Base-by-base conservation (phyloP, 2,329 filamentous ascomycete species). In the Curvularia sp. region DNA sequence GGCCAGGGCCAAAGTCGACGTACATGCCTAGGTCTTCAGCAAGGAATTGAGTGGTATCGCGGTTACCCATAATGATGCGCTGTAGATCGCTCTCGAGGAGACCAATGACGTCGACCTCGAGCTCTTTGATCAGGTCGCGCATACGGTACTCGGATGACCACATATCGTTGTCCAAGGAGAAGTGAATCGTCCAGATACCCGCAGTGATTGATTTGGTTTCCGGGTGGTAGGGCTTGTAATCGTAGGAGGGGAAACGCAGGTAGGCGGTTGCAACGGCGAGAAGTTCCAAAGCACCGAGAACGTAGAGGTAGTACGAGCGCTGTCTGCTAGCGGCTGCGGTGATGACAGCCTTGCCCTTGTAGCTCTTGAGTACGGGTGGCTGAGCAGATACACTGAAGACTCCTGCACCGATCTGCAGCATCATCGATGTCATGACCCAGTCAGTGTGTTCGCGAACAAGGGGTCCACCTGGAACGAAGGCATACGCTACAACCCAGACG, bases 11-110 rank as follows among this genome's bases (percentile, higher is more conserved):
- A 72, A 93, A 97, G 80, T 99, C 95, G 49, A 96, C 93, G 73
- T 97, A 99, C 95, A 99, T 99, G 68, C 95, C 95, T 10, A 99
- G 85, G 66, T 99, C 93, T 76, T 98, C 94, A 20, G 95, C 93
- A 8, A 99, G 85, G 79, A 92, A 96, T 75, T 98, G 95, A 1
- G 95, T 97, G 8, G 92, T 90, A 75, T 99, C 95, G 66, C 95
- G 90, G 80, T 98, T 99, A 72, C 95, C 95, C 95, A 98, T 99
- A 82, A 99, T 99, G 80, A 99, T 97, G 67, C 94, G 91, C 80
- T 99, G 95, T 35, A 92, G 85, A 75, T 99, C 95, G 0, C 90
- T 91, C 78, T 99, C 95, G 0, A 99, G 85, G 20, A 99, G 85
- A n/a, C 95, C 95, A 47, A 99, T 86, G 5, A 99, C 92, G 73